Base-by-base conservation (phyloP, 2,329 filamentous ascomycete genomes). In the Penicillium fuscoglaucum region DNA sequence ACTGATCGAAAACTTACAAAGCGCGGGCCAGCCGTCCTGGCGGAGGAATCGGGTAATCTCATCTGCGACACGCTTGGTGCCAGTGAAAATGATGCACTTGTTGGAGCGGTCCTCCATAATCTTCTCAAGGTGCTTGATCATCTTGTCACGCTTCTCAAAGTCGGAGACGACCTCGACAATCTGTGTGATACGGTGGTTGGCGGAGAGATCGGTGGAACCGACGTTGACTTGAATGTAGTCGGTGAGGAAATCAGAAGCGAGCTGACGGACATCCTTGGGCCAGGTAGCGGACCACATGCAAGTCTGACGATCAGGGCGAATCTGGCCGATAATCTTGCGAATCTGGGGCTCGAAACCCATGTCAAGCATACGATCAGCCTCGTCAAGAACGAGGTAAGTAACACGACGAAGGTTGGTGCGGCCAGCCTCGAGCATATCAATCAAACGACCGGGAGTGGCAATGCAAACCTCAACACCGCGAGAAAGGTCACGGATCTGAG, bases 271-370 rank as follows among this genome's bases (percentile, higher is more conserved):
- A 78, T 98, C 93, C 85, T 97, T 97, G 72, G 95, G 95, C 93
- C 95, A 99, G 7, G 95, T 99, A 69, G 95, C 95, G 61, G 95
- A 99, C 91, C 93, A 99, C 92, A 99, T 96, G 83, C 95, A 95
- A 63, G 95, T 99, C 79, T 99, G 95, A 84, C 95, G 89, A 76
- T 99, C 95, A 54, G 95, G 95, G 69, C 95, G 91, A 78, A 98
- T 98, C 81, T 99, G 95, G 64, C 90, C 85, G 68, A 99, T 93
- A 67, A 99, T 98, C 83, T 98, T 98, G 82, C 95, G 91, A 72
- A 99, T 98, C 78, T 98, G 95, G 67, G 95, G 95, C 82, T 99
- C 95, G 80, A 99, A 98, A 87, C 95, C 95, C 95, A 99, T 99
- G 82, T 99, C 95, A 76, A 99, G 84, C 95, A 99, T 99, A 74